Conservation (phyloP, 805 yeast species). For the Myxozyma vanderwaltii region DNA sequence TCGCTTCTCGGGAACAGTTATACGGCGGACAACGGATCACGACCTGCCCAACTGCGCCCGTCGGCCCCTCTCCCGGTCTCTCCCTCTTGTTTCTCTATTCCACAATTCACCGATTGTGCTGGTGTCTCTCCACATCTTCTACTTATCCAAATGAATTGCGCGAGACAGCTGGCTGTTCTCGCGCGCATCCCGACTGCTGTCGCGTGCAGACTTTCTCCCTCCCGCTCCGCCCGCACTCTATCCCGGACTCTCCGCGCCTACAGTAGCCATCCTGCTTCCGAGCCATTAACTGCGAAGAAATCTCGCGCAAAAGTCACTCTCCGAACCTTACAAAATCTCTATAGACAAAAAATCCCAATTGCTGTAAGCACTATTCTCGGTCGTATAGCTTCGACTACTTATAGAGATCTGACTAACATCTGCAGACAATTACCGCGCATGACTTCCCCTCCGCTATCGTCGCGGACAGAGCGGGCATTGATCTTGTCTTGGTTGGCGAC, state of each 20-base stretch:
- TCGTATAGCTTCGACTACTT: neutral
- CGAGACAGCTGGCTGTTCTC: neutral
- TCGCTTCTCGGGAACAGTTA: conserved; percentile 3
- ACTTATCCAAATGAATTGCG: no score
- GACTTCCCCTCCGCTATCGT: conserved; percentile 76
- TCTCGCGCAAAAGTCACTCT: conserved; percentile 46
- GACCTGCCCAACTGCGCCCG: neutral
- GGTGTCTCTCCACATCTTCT: no score
- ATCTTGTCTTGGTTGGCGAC: conserved; percentile 82
- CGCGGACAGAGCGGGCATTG: conserved; percentile 67
- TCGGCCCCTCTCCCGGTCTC: no score
- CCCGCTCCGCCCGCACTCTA: neutral
- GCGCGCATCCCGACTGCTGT: neutral
- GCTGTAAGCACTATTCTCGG: conserved; percentile 39
- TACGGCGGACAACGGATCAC: conserved; percentile 11
- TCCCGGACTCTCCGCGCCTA: conserved; percentile 1
- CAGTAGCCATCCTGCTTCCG: conserved; percentile 17
- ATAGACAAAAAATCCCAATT: conserved; percentile 46
- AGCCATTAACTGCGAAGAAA: neutral
- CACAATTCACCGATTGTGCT: no score
- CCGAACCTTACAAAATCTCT: conserved; percentile 46
- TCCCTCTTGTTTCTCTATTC: no score
- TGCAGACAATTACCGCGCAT: conserved; percentile 74
- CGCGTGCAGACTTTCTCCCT: neutral
- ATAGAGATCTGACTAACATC: conserved; percentile 38